A percentile compares a stretch with the other conserved stretches of the same genome.
Conservation (phyloP, 116 monocot species). For the Phalaenopsis hybrid region DNA sequence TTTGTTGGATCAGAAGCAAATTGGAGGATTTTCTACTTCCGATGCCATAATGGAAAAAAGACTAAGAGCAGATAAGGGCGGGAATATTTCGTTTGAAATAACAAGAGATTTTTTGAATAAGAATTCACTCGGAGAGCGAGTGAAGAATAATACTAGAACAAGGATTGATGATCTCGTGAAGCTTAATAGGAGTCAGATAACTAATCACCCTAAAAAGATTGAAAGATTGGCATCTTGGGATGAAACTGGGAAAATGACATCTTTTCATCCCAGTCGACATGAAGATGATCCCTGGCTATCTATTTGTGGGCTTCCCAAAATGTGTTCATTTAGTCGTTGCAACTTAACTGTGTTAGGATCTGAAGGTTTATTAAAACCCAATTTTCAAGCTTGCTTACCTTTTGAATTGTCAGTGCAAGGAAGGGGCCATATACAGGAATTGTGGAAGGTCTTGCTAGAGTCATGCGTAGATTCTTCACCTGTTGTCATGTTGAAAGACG, state of each 20-base stretch:
- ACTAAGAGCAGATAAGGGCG: conserved; percentile 15
- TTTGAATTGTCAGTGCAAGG: conserved; percentile 22
- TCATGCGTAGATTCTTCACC: conserved; percentile 98
- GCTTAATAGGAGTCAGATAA: conserved; percentile 2
- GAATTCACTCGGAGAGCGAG: conserved; percentile 1
- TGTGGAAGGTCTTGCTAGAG: conserved; percentile 66
- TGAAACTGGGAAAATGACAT: neutral
- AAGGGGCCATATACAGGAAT: conserved; percentile 31
- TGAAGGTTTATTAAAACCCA: conserved; percentile 4
- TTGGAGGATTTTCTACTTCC: neutral
- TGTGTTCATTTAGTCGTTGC: conserved; percentile 52
- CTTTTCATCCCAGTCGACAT: neutral
- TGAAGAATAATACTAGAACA: conserved; percentile 4
- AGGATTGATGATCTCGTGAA: neutral
- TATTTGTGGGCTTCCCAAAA: conserved; percentile 14
- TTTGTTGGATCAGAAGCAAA: conserved; percentile 20
- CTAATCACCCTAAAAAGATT: neutral
- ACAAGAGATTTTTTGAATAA: neutral
- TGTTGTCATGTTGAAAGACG: conserved; percentile 57
- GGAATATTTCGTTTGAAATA: conserved; percentile 4
- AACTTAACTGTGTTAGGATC: conserved; percentile 31
- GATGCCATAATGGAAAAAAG: conserved; percentile 23
- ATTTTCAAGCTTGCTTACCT: conserved; percentile 6
- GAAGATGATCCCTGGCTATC: conserved; percentile 25
- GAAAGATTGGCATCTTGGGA: conserved; percentile 1